A percentile compares a stretch with the other conserved stretches of the same genome.
These are phyloP conservation scores for Saitoella complicata DNA, from an alignment of 805 yeast genomes.

Conservation along the genomic window DNA sequence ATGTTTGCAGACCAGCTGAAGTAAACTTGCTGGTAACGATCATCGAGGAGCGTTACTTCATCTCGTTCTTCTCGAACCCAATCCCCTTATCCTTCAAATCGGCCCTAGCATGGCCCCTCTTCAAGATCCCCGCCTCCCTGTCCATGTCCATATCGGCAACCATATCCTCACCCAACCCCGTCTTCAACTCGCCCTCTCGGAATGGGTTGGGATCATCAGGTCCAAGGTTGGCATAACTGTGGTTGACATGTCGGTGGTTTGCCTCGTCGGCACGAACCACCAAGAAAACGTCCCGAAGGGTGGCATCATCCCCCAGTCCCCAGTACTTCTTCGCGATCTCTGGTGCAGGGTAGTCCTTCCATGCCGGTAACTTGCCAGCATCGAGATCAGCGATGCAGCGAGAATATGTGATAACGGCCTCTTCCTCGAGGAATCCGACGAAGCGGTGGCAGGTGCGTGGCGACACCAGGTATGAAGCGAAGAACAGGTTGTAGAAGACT, in stretches of 20 bases:
- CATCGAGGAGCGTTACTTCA: too few relatives aligned
- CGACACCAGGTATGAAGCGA: slow-evolving; percentile 37
- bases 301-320: slow-evolving; percentile 36
- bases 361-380: slow-evolving; percentile 32
- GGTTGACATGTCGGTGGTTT: slow-evolving; percentile 66
- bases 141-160: too few relatives aligned
- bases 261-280: slow-evolving; percentile 63
- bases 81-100: too few relatives aligned
- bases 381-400: slow-evolving; percentile 41
- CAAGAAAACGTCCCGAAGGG: slow-evolving; percentile 42
- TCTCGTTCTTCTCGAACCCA: too few relatives aligned
- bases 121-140: too few relatives aligned
- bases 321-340: slow-evolving; percentile 49
- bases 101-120: too few relatives aligned
- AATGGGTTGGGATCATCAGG: too few relatives aligned
- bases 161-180: too few relatives aligned
- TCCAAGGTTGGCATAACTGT: slow-evolving; percentile 48
- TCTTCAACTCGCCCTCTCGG: too few relatives aligned
- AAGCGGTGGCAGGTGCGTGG: slow-evolving; percentile 59
- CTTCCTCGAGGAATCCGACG: slow-evolving; percentile 66
- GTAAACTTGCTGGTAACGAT: too few relatives aligned
- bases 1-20: too few relatives aligned
- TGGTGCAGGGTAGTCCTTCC: slow-evolving; percentile 31
- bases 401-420: slow-evolving; percentile 54
- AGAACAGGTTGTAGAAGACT: slow-evolving; percentile 50